These are phyloP conservation scores for Pachysandra terminalis DNA, from an alignment of 164 flowering plant genomes.

Conservation along the genomic window DNA sequence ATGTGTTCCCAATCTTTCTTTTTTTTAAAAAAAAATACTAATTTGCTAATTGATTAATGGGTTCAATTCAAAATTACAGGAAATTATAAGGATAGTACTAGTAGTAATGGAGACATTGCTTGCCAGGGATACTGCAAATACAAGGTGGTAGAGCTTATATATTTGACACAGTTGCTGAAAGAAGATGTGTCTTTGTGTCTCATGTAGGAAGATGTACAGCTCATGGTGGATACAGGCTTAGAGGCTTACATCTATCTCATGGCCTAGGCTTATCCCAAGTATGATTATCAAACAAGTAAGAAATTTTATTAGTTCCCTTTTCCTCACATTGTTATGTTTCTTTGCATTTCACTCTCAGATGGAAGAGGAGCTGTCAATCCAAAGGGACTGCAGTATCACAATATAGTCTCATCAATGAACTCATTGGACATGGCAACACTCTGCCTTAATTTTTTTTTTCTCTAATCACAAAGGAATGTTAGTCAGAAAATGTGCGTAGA, in stretches of 20 bases:
- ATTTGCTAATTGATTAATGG: background rate
- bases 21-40: too few species aligned
- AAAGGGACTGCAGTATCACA: constrained; percentile 65
- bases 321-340: background rate
- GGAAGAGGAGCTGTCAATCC: constrained; percentile 73
- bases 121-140: constrained; percentile 33
- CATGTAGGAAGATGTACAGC: constrained; percentile 18
- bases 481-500: too few species aligned
- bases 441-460: too few species aligned
- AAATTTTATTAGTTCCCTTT: background rate
- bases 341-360: constrained; percentile 28
- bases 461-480: too few species aligned
- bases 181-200: background rate
- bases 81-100: constrained; percentile 5
- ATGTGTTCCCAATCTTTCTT: too few species aligned
- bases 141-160: too few species aligned
- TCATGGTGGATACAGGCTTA: constrained; percentile 14
- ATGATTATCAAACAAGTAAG: background rate
- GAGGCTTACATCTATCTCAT: constrained; percentile 14
- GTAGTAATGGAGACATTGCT: constrained; percentile 26
- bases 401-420: constrained; percentile 63
- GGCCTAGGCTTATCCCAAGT: constrained; percentile 12
- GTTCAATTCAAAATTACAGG: background rate
- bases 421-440: constrained; percentile 32
- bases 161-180: too few species aligned